phyloP scores from a whole-genome alignment of 192 early-diverging fungal genomes.

The Glomus cerebriforme region DNA sequence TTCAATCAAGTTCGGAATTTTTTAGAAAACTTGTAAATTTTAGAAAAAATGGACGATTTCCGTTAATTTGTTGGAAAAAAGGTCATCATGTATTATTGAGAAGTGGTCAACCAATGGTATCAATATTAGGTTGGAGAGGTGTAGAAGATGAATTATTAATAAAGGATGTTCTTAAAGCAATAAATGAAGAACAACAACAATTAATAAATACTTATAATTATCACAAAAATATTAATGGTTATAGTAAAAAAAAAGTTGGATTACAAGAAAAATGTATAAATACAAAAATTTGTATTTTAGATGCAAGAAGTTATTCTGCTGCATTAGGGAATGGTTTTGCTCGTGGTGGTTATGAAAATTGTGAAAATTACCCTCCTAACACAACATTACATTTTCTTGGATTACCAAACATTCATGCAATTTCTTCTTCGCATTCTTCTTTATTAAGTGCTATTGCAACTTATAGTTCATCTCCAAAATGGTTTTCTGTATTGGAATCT shows the following conservation, averaged over 20 bases:
- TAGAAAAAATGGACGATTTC: constrained; percentile 42
- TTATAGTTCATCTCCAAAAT: constrained; percentile 38
- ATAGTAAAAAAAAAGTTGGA: neutral
- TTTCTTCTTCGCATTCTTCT: constrained; percentile 35
- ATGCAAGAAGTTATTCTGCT: constrained; percentile 40
- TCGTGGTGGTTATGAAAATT: constrained; percentile 45
- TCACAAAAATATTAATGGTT: too few relatives aligned
- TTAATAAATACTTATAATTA: neutral
- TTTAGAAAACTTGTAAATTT: constrained; percentile 37
- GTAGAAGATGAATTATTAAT: constrained; percentile 44
- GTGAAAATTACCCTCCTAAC: constrained; percentile 44
- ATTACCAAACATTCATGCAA: constrained; percentile 42
- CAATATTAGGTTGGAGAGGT: constrained; percentile 43
- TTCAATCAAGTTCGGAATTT: constrained; percentile 10
- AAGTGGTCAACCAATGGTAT: constrained; percentile 48
- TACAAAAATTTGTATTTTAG: constrained; percentile 46
- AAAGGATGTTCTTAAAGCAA: constrained; percentile 38
- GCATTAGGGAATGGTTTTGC: constrained; percentile 41
- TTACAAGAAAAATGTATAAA: neutral
- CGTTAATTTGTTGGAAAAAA: constrained; percentile 45
- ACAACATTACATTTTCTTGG: constrained; percentile 39
- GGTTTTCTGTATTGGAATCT: constrained; percentile 42
- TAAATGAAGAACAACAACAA: constrained; percentile 30
- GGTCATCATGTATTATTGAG: constrained; percentile 43
- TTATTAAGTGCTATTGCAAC: constrained; percentile 41